These are phyloP conservation scores for Podaxis sp. DNA, from an alignment of 768 basidiomycete species.

Conservation along the genomic window DNA sequence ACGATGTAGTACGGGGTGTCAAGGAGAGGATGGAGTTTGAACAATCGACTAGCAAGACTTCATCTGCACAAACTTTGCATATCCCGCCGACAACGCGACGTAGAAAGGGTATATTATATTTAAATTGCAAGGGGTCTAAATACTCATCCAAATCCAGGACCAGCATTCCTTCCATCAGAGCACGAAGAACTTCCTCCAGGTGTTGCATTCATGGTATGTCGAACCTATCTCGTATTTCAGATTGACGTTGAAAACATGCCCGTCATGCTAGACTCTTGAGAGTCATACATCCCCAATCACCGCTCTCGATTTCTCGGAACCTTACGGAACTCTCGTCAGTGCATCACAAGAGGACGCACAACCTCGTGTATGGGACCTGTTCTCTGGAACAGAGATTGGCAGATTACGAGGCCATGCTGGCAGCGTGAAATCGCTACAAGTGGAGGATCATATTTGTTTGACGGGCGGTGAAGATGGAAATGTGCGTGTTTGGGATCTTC, in stretches of 20 bases:
- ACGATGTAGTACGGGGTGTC: constrained; percentile 76
- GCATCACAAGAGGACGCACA: constrained; percentile 84
- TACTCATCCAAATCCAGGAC: constrained; percentile 48
- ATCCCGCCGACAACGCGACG: constrained; percentile 63
- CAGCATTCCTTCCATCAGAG: constrained; percentile 95
- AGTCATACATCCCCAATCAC: constrained; percentile 81
- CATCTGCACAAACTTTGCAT: constrained; percentile 34
- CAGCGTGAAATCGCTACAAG: constrained; percentile 86
- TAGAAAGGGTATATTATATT: constrained; percentile 54
- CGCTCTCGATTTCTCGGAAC: constrained; percentile 93
- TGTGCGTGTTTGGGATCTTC: constrained; percentile 88
- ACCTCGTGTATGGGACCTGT: constrained; percentile 93
- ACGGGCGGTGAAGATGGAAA: constrained; percentile 89
- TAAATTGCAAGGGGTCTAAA: constrained; percentile 2
- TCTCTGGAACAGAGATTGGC: constrained; percentile 85
- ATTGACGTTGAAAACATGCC: not conserved
- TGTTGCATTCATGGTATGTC: constrained; percentile 91
- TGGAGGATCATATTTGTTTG: constrained; percentile 87
- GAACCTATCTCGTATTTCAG: not conserved
- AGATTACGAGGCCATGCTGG: constrained; percentile 80
- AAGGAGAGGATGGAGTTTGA: constrained; percentile 77
- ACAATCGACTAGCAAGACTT: constrained; percentile 23
- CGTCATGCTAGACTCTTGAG: constrained; percentile 64
- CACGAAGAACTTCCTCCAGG: constrained; percentile 94
- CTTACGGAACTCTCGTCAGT: constrained; percentile 91